Evolutionary conservation across 768 basidiomycete genomes (phyloP), one percentile per base, ranked within the genome.

Genomic region (Mycena galopus): DNA sequence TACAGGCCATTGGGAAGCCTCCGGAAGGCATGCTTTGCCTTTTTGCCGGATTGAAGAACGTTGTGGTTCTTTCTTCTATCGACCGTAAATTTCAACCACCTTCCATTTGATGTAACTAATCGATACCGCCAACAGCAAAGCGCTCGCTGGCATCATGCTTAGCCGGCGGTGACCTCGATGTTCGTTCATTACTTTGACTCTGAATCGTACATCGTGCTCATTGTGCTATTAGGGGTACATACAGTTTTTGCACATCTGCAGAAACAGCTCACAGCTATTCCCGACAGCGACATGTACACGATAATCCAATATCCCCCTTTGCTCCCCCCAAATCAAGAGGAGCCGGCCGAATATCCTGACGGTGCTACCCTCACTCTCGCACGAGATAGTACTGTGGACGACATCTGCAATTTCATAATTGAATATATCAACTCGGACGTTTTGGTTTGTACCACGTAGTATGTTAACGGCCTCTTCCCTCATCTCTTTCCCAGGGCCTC

Each of bases 351-450:
- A 4, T 94, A 95, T 75, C 69, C 80, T 2, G 53, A 85, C 3
- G 82, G 80, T 10, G 75, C 73, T 0, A 80, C 87, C 1, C 81
- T 80, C 53, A 80, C 78, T 4, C 80, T 91, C 16, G 83, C 85
- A 0, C 81, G 87, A 21, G 85, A 88, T 10, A 89, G 89, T 66
- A 89, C 85, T 0, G 87, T 94, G 7, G 84, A 91, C 1, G 93
- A 95, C 74, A 90, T 96, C 17, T 93, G 92, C 71, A 86, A 96
- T 67, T 96, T 96, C 75, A 84, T 96, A 27, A 90, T 94, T 17
- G 91, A 96, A 75, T 96, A 95, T 66, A 94, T 96, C 78, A 88
- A 93, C 73, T 94, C 94, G 0, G 94, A 96, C 76, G 88, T 94
- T 51, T 81, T 94, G 86, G 93, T 94, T 81, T 23, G 87, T 77